Evolutionary conservation across 805 yeast species (phyloP), one percentile per base, ranked within the genome.

Genomic region (Kurtzmaniella fragi): DNA sequence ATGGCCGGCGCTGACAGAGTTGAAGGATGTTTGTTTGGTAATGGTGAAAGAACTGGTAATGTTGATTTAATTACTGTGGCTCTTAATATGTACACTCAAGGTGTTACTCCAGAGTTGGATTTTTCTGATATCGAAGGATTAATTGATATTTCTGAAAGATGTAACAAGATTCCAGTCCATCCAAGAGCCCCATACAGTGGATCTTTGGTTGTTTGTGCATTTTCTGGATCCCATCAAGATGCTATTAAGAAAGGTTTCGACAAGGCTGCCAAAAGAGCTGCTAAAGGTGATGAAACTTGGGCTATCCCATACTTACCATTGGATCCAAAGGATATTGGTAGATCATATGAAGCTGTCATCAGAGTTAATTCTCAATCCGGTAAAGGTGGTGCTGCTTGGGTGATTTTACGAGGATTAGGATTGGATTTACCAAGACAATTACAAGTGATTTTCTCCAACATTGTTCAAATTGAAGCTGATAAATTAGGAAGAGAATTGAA

Each of bases 381-480:
- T 45, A 85, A 85, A 64, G 95, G 95, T 53, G 95, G 95, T 48
- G 84, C 91, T 9, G 86, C 95, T 5, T 85, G 95, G 93, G 82
- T 86, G 48, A 82, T 85, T 54, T 70, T 85, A 55, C 73, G 86
- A 47, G 75, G 77, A 48, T 71, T 86, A 59, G 91, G 82, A 52
- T 74, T 85, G 42, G 95, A 85, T 57, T 73, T 86, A 49, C 95
- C 95, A 31, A 77, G 91, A 58, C 84, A 83, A 30, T 67, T 85
- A 54, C 95, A 85, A 64, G 78, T 84, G 31, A 83, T 81, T 31
- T 85, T 82, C 57, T 82, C 90, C 25, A 75, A 71, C 47, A 72
- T 73, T 32, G 93, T 85, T 10, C 95, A 86, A 61, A 53, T 56
- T 25, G 75, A 70, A 48, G 88, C 93, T 33, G 95, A 86, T 57